Percentiles rank a stretch among this genome's conserved stretches.
These are phyloP conservation scores for Onygenales sp. DNA, from an alignment of 2,329 filamentous ascomycete genomes.

Conservation along the genomic window DNA sequence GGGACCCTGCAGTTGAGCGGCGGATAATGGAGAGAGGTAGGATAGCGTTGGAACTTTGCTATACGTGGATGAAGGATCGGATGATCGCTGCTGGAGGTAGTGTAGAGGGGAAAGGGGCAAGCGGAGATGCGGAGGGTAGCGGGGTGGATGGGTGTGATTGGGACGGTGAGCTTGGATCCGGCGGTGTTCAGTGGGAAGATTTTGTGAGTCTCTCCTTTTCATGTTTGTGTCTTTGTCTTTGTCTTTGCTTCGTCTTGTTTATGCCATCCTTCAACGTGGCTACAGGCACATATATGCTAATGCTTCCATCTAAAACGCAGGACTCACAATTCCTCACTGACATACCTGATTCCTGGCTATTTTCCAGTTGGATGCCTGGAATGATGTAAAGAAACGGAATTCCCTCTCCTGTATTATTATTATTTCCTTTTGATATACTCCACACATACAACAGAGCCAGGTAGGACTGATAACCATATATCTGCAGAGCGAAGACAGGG, in stretches of 20 bases:
- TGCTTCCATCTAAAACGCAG: background rate
- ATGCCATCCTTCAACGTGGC: background rate
- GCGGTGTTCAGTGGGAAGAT: background rate
- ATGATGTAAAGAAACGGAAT: background rate
- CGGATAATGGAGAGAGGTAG: slow-evolving; percentile 1
- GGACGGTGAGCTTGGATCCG: background rate
- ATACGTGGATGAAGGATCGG: slow-evolving; percentile 1
- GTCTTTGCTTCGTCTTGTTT: background rate
- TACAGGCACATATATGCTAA: background rate
- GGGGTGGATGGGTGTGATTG: background rate
- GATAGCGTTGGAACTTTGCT: slow-evolving; percentile 1
- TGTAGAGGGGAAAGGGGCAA: background rate
- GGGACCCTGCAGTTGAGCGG: background rate
- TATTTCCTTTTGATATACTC: background rate
- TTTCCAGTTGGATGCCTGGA: background rate
- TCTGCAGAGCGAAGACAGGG: background rate
- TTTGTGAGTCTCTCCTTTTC: background rate
- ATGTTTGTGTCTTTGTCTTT: background rate
- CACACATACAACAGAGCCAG: too few species aligned
- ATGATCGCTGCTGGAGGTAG: background rate
- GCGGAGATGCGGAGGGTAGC: background rate
- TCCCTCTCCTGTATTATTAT: background rate
- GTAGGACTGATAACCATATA: background rate
- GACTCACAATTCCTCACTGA: background rate
- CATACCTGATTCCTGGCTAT: slow-evolving; percentile 2